phyloP scores from a whole-genome alignment of 768 basidiomycete genomes.

The Pisolithus tinctorius region DNA sequence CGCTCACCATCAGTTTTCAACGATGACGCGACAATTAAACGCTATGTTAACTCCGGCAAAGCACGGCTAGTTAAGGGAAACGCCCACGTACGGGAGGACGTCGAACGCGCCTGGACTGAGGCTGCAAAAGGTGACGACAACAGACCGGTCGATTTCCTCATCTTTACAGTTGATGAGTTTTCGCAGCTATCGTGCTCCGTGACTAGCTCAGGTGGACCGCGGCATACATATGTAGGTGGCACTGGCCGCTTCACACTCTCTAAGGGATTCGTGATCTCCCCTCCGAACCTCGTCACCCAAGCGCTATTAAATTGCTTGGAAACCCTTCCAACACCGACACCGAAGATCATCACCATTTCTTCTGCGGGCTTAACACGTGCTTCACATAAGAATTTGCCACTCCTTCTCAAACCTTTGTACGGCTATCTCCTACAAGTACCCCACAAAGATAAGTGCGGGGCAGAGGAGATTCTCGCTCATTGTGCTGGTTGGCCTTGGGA shows the following conservation, averaged over 20 bases:
- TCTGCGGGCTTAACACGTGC: constrained; percentile 43
- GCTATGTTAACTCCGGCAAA: constrained; percentile 41
- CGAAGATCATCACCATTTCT: constrained; percentile 49
- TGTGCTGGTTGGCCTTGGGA: constrained; percentile 49
- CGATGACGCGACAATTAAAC: constrained; percentile 44
- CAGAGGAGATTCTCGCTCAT: constrained; percentile 45
- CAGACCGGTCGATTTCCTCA: constrained; percentile 42
- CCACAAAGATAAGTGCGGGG: constrained; percentile 56
- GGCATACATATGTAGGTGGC: constrained; percentile 32
- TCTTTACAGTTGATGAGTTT: constrained; percentile 56
- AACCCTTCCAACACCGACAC: constrained; percentile 41
- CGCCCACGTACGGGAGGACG: constrained; percentile 46
- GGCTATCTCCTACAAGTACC: constrained; percentile 35
- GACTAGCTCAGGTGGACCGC: background rate
- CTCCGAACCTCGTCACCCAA: constrained; percentile 53
- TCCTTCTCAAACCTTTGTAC: constrained; percentile 45
- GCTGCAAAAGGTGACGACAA: constrained; percentile 24
- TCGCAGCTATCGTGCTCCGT: background rate
- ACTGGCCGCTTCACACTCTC: constrained; percentile 36
- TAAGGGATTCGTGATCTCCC: constrained; percentile 44
- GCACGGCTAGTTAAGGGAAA: constrained; percentile 57
- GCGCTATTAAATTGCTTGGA: constrained; percentile 49
- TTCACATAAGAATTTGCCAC: constrained; percentile 41
- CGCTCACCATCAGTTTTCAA: constrained; percentile 49
- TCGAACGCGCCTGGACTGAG: constrained; percentile 45